These are phyloP conservation scores for Silene coronaria DNA, from an alignment of 179 eudicot species.

Conservation along the genomic window DNA sequence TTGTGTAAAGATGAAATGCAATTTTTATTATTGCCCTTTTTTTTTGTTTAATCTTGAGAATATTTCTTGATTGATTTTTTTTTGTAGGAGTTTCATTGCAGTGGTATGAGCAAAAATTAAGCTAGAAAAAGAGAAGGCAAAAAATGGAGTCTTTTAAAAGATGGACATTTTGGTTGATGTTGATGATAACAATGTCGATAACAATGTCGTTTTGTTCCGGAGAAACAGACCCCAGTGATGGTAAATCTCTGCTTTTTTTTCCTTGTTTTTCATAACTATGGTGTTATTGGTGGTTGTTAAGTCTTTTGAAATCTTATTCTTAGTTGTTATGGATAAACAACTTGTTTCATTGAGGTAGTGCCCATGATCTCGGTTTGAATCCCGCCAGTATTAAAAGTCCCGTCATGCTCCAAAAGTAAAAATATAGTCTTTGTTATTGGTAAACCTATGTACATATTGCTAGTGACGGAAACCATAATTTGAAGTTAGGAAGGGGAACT, in stretches of 20 bases:
- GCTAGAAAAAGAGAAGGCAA: neutral
- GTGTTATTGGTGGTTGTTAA: neutral
- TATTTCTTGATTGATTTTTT: neutral
- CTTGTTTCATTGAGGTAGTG: neutral
- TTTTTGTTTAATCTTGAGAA: slow-evolving; percentile 1
- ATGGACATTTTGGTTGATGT: slow-evolving; percentile 36
- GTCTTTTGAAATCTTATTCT: neutral
- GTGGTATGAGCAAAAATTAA: slow-evolving; percentile 6
- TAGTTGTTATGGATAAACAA: neutral
- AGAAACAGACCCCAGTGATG: slow-evolving; percentile 69
- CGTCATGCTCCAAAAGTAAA: neutral
- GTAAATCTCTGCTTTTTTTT: slow-evolving; percentile 31
- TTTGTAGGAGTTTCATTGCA: slow-evolving; percentile 12
- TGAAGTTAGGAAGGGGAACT: too few relatives aligned
- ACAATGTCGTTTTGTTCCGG: slow-evolving; percentile 37
- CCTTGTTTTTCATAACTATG: neutral
- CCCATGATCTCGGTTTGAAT: neutral
- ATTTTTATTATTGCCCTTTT: neutral
- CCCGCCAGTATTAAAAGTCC: neutral
- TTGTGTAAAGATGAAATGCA: slow-evolving; percentile 11
- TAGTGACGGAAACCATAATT: too few relatives aligned
- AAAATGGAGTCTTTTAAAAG: slow-evolving; percentile 33
- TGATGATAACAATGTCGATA: slow-evolving; percentile 27
- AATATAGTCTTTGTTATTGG: too few relatives aligned
- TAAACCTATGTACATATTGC: too few relatives aligned